Evolutionary conservation across 495 filamentous ascomycete species (phyloP), one percentile per base, ranked within the genome.

Genomic region (Xylaria nigripes): DNA sequence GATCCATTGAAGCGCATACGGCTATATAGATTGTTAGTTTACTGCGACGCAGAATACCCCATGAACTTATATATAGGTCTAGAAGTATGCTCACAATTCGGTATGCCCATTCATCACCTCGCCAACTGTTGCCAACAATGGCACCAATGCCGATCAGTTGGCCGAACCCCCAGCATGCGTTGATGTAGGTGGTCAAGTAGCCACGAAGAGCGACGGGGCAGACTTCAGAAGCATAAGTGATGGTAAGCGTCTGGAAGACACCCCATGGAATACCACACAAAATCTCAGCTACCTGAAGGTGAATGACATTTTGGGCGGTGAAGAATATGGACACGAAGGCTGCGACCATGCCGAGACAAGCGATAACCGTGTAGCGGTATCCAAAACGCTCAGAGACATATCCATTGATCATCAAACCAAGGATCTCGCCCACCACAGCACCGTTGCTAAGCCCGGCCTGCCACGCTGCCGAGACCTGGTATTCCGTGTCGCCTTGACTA

Each of bases 1-100:
- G 78, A 93, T 86, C 87, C 88, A 93, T 68, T 93, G 88, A 7
- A 90, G 64, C 3, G 81, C 82, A 56, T 87, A 90, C 0, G 84
- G 64, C 63, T 83, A 55, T 59, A 51, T 42, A 45, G n/a, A 4
- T 10, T 40, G 25, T 64, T 23, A 66, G 58, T 29, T 29, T 9
- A n/a, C 46, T 18, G 46, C 22, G 23, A 27, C n/a, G 12, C n/a
- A n/a, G n/a, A n/a, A n/a, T n/a, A n/a, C 16, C 21, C 41, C 2
- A 29, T 22, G 8, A 1, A 25, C 25, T 45, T 4, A 36, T 25
- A 45, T 4, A 29, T 36, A 16, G 10, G 32, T 15, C 15, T 9
- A 18, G 18, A 36, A 57, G 21, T 7, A 47, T 27, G 54, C 55
- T 57, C 55, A 68, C 64, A 53, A 84, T 81, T 12, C 82, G 74